These are phyloP conservation scores for Berkeleyomyces basicola DNA, from an alignment of 2,329 filamentous ascomycete species.

Conservation along the genomic window DNA sequence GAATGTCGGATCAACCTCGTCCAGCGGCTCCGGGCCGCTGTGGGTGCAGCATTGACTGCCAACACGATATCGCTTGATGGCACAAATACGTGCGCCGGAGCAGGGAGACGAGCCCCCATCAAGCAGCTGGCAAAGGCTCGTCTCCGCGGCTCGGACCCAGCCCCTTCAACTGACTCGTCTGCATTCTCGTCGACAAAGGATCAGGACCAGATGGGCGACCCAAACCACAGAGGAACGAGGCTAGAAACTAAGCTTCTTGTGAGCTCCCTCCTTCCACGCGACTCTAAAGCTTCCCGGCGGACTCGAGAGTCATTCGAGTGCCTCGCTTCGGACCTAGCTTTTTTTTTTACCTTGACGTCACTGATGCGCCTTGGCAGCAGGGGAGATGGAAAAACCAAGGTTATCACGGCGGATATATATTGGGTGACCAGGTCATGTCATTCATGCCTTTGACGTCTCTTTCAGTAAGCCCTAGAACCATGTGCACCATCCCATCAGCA, in stretches of 20 bases:
- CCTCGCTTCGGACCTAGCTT: neutral
- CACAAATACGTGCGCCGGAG: too few relatives aligned
- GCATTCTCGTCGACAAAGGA: neutral
- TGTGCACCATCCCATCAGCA: too few relatives aligned
- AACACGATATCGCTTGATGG: too few relatives aligned
- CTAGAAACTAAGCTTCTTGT: neutral
- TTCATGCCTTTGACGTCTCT: too few relatives aligned
- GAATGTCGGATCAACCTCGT: neutral
- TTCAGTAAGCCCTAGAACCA: too few relatives aligned
- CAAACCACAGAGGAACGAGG: neutral
- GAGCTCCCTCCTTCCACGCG: neutral
- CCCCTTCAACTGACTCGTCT: neutral
- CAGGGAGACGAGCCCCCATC: too few relatives aligned
- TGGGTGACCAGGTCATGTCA: too few relatives aligned
- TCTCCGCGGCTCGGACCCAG: too few relatives aligned
- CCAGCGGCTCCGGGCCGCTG: too few relatives aligned
- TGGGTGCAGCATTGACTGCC: too few relatives aligned
- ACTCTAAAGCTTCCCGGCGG: neutral
- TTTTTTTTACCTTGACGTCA: neutral
- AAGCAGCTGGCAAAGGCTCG: too few relatives aligned
- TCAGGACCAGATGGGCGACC: neutral
- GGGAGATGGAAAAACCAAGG: neutral
- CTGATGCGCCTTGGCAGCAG: neutral
- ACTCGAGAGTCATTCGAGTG: neutral
- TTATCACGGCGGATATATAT: too few relatives aligned